Conservation (phyloP, 75 land plant species). For the Cryptomeria japonica region DNA sequence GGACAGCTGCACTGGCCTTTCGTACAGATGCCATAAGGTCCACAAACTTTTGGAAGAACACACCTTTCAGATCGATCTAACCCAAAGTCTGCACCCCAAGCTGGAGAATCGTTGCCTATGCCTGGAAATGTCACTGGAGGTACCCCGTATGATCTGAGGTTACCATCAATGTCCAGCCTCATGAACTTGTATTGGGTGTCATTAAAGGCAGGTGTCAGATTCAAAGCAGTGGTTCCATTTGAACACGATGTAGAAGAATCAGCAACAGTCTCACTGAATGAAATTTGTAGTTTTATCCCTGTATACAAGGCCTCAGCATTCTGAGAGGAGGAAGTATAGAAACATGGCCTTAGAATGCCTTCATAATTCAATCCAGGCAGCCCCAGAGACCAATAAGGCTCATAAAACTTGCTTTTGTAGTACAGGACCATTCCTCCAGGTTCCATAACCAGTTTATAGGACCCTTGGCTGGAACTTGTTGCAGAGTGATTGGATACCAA, state of each 20-base stretch:
- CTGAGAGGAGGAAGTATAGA: background rate
- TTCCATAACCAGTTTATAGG: constrained; percentile 25
- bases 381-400: constrained; percentile 15
- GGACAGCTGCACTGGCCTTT: constrained; percentile 34
- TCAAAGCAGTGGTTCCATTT: background rate
- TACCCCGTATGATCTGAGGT: background rate
- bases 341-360: constrained; percentile 17
- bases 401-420: constrained; percentile 1
- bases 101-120: background rate
- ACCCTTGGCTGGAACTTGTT: background rate
- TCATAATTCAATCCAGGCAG: constrained; percentile 8
- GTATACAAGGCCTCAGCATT: background rate
- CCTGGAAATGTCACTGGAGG: background rate
- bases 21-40: constrained; percentile 30
- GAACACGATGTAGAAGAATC: constrained; percentile 9
- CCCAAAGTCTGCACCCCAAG: background rate
- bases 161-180: constrained; percentile 13
- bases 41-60: constrained; percentile 25
- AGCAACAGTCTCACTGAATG: background rate
- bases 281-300: background rate
- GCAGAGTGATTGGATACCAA: constrained; percentile 6
- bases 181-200: constrained; percentile 5
- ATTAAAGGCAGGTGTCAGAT: background rate
- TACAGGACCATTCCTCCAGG: constrained; percentile 15
- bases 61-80: constrained; percentile 11